These are phyloP conservation scores for Xerophyta viscosa DNA, from an alignment of 106 monocot species.

Conservation along the genomic window DNA sequence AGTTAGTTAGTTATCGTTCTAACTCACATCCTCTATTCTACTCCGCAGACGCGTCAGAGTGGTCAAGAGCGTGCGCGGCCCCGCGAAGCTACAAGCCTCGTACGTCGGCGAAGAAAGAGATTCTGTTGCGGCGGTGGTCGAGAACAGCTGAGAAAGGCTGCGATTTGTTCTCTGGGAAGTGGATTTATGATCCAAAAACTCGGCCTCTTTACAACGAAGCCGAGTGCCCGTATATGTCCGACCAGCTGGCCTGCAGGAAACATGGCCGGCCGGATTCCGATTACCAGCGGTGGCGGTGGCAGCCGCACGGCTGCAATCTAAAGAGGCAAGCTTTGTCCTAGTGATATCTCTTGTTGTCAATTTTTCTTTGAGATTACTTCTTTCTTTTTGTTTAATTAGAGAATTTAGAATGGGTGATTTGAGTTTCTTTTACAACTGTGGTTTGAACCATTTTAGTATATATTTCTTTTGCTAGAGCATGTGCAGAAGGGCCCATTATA, in stretches of 20 bases:
- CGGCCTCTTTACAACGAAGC: constrained; percentile 56
- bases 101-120: background rate
- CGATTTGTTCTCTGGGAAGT: constrained; percentile 59
- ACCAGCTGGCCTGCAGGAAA: constrained; percentile 69
- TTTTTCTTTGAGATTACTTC: too few relatives aligned
- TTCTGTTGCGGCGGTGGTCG: background rate
- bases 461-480: too few relatives aligned
- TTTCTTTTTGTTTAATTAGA: too few relatives aligned
- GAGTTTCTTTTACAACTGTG: too few relatives aligned
- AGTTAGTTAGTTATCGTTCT: too few relatives aligned
- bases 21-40: too few relatives aligned
- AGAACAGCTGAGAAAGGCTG: constrained; percentile 15
- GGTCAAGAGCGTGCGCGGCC: constrained; percentile 41
- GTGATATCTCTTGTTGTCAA: too few relatives aligned
- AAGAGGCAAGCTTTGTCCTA: constrained; percentile 34
- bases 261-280: constrained; percentile 62
- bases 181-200: constrained; percentile 53
- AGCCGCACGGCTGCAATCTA: constrained; percentile 55
- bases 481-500: too few relatives aligned
- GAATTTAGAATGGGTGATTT: too few relatives aligned
- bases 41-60: constrained; percentile 42
- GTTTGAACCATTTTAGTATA: too few relatives aligned
- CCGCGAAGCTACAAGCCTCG: constrained; percentile 15
- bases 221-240: constrained; percentile 75
- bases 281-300: constrained; percentile 79